Evolutionary conservation across 1,284 basidiomycete genomes (phyloP).

Genomic region (Hymenochaete sp.): DNA sequence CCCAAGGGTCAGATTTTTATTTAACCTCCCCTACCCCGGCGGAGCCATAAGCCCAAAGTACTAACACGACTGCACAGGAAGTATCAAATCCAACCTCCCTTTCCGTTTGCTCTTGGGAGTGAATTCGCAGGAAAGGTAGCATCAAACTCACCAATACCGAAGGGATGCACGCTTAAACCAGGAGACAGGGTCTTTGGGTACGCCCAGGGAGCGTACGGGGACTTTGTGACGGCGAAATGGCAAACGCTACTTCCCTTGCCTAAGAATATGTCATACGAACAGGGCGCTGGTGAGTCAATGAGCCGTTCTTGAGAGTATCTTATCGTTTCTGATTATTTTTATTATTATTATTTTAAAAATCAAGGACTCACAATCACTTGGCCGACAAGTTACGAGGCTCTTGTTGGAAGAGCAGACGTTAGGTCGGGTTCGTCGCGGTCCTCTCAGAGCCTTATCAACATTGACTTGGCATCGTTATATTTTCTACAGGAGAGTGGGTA

Average conservation of each 20-base stretch:
- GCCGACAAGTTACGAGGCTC: constrained; percentile 84
- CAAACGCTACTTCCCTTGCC: constrained; percentile 50
- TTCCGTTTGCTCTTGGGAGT: constrained; percentile 77
- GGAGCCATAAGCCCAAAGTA: no score
- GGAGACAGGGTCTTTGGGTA: constrained; percentile 90
- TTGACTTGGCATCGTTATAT: constrained; percentile 6
- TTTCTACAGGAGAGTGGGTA: constrained; percentile 85
- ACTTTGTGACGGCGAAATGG: constrained; percentile 54
- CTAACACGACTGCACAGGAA: no score
- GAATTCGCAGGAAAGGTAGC: constrained; percentile 85
- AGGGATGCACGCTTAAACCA: constrained; percentile 69
- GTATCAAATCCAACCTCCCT: constrained; percentile 75
- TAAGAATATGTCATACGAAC: constrained; percentile 52
- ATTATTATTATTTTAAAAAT: neutral
- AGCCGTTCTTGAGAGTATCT: constrained; percentile 10
- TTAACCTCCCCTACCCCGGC: no score
- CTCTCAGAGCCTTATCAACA: constrained; percentile 14
- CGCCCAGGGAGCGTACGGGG: constrained; percentile 74
- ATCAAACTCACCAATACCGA: constrained; percentile 68
- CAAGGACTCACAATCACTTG: constrained; percentile 72
- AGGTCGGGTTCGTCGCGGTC: constrained; percentile 45
- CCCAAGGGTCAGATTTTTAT: constrained; percentile 48
- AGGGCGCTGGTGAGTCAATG: constrained; percentile 43
- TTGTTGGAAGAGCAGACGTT: constrained; percentile 76
- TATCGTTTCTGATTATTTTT: neutral